Percentiles rank a stretch among this genome's conserved stretches.
Conservation (phyloP, 2,329 filamentous ascomycete species). For the Purpureocillium takamizusanense region DNA sequence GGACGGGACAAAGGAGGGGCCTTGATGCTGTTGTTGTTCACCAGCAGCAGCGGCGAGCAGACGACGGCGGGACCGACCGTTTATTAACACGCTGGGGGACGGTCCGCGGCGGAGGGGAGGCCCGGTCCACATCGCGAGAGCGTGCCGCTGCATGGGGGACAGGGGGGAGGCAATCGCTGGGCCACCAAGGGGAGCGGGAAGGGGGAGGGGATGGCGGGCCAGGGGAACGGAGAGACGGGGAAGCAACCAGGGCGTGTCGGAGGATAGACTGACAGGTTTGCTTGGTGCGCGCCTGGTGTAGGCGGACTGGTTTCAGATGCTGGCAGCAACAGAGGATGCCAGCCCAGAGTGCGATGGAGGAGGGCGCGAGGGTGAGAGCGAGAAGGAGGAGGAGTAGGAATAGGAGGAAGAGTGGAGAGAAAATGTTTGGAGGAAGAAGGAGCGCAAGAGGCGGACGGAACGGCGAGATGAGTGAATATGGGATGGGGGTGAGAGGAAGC, state of each 20-base stretch:
- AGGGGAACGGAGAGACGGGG: constrained; percentile 2
- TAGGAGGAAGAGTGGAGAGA: not conserved
- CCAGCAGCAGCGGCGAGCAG: constrained; percentile 1
- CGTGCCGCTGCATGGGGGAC: constrained; percentile 11
- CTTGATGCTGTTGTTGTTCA: not conserved
- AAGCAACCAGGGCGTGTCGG: constrained; percentile 5
- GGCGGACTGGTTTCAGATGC: constrained; percentile 2
- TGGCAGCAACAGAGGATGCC: not conserved
- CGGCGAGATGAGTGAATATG: not conserved
- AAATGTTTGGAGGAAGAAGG: not conserved
- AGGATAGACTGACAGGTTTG: constrained; percentile 6
- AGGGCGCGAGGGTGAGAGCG: not conserved
- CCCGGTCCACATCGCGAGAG: constrained; percentile 7
- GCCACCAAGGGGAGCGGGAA: constrained; percentile 4
- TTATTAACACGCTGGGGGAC: constrained; percentile 9
- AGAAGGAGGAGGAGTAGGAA: not conserved
- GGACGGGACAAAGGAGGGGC: not conserved
- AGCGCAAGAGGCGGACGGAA: constrained; percentile 1
- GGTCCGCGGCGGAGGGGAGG: constrained; percentile 9
- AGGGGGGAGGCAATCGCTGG: constrained; percentile 4
- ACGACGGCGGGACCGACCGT: constrained; percentile 4
- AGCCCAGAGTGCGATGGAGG: not conserved
- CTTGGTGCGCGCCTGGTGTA: constrained; percentile 1
- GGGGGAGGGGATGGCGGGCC: not conserved
- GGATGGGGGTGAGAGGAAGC: constrained; percentile 1